Conservation (phyloP, 768 basidiomycete genomes). For the Paxillus involutus region DNA sequence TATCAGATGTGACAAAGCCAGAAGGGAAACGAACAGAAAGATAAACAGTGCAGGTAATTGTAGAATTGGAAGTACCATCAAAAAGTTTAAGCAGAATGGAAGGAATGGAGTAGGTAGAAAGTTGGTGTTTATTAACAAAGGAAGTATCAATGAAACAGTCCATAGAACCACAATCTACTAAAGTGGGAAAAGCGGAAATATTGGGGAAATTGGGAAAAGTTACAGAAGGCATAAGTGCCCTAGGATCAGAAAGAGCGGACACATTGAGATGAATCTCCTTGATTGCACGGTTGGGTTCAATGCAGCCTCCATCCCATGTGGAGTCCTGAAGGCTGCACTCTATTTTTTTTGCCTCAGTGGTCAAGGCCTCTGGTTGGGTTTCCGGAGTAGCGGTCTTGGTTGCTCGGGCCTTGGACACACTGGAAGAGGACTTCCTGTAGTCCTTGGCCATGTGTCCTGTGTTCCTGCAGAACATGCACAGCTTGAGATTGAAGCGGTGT, state of each 20-base stretch:
- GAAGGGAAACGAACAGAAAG: too few relatives aligned
- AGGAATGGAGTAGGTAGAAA: neutral
- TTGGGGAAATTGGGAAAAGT: neutral
- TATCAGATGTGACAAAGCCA: too few relatives aligned
- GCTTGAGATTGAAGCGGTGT: neutral
- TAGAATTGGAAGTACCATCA: neutral
- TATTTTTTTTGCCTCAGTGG: slow-evolving; percentile 6
- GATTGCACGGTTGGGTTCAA: neutral
- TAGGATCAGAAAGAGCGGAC: neutral
- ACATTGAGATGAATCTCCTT: slow-evolving; percentile 2
- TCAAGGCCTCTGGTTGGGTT: neutral
- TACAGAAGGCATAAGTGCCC: neutral
- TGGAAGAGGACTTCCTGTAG: neutral
- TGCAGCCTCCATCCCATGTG: neutral
- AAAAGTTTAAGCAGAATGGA: neutral
- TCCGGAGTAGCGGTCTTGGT: neutral
- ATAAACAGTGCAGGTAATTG: neutral
- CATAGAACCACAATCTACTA: neutral
- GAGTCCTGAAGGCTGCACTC: neutral
- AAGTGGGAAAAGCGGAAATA: neutral
- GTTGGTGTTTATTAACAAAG: neutral
- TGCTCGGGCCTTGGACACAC: neutral
- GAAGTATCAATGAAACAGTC: neutral
- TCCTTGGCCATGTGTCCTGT: neutral
- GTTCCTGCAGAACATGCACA: slow-evolving; percentile 4